Percentiles rank a stretch among this genome's conserved stretches.
Evolutionary conservation across 1,284 basidiomycete species (phyloP).

Genomic region (Ustilago trichophora): DNA sequence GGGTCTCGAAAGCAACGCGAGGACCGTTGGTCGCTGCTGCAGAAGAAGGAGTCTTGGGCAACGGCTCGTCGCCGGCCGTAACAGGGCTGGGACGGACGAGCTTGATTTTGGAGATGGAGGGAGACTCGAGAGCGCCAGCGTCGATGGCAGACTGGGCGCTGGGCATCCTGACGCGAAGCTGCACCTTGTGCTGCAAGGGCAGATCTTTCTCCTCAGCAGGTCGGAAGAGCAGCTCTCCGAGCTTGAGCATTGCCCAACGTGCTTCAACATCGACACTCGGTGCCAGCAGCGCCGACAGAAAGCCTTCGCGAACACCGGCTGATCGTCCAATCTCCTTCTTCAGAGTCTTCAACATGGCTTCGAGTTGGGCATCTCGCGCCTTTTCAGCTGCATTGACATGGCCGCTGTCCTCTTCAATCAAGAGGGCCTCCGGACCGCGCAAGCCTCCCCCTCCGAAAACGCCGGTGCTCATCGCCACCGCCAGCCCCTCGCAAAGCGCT

Average conservation of each 20-base stretch:
- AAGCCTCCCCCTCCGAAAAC: constrained; percentile 73
- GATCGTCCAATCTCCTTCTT: constrained; percentile 64
- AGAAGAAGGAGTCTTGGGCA: constrained; percentile 7
- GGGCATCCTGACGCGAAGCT: constrained; percentile 73
- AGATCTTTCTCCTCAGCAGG: constrained; percentile 68
- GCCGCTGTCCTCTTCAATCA: constrained; percentile 50
- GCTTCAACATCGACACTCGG: constrained; percentile 80
- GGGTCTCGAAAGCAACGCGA: constrained; percentile 49
- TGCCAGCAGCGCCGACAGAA: constrained; percentile 56
- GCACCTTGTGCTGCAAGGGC: constrained; percentile 56
- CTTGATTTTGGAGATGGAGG: constrained; percentile 49
- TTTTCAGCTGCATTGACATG: constrained; percentile 48
- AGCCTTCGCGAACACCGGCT: constrained; percentile 63
- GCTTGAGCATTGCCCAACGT: constrained; percentile 87
- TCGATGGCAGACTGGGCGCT: constrained; percentile 24
- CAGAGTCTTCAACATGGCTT: constrained; percentile 56
- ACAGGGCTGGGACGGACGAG: constrained; percentile 25
- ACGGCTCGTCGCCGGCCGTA: constrained; percentile 13
- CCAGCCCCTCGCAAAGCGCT: constrained; percentile 84
- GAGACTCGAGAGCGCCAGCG: constrained; percentile 19
- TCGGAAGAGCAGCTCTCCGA: constrained; percentile 87
- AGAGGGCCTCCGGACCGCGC: constrained; percentile 44
- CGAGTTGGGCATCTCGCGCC: constrained; percentile 72
- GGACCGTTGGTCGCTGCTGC: constrained; percentile 19
- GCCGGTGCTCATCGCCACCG: constrained; percentile 85